Evolutionary conservation across 441 rosid species (phyloP).

Genomic region (Erodium texanum): DNA sequence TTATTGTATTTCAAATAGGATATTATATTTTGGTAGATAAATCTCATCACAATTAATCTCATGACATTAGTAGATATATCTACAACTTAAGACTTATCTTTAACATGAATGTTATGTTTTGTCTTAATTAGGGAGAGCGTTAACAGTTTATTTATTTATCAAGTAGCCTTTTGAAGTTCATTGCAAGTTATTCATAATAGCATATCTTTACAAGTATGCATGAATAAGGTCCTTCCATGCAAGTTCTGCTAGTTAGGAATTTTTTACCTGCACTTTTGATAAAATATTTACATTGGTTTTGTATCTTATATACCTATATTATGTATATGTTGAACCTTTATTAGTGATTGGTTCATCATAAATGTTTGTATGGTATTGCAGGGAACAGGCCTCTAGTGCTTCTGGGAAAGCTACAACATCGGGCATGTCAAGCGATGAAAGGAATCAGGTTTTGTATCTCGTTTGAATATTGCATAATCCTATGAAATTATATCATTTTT

Average conservation of each 20-base stretch:
- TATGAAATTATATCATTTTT: neutral
- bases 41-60: neutral
- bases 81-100: too few species aligned
- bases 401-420: constrained; percentile 72
- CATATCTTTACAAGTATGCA: too few species aligned
- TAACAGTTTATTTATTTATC: too few species aligned
- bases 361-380: constrained; percentile 22
- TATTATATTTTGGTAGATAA: neutral
- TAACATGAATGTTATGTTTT: too few species aligned
- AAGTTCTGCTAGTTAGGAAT: neutral
- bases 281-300: neutral
- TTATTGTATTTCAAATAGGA: neutral
- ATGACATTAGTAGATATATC: neutral
- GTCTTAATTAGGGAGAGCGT: too few species aligned
- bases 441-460: constrained; percentile 55
- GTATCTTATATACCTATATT: neutral
- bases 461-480: constrained; percentile 6
- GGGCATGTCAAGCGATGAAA: constrained; percentile 87
- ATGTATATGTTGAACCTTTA: neutral
- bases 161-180: too few species aligned
- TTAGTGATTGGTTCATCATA: constrained; percentile 10
- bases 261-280: neutral
- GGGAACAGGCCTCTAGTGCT: constrained; percentile 90
- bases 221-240: neutral
- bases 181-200: too few species aligned